phyloP scores from a whole-genome alignment of 306 rosid genomes.

The Corylus americana region DNA sequence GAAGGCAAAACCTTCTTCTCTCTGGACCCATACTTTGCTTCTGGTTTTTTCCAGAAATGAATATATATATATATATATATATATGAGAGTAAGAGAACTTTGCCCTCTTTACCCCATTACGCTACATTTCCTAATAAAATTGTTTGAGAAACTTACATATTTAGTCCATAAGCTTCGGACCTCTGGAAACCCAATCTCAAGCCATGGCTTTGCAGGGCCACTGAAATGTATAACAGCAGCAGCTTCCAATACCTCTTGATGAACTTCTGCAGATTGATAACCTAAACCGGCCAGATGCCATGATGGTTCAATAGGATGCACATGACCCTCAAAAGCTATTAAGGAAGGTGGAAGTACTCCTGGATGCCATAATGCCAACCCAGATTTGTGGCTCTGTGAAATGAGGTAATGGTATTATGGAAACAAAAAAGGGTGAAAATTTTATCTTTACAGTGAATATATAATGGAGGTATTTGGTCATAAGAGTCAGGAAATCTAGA shows the following conservation, averaged over 20 bases:
- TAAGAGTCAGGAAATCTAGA: background rate
- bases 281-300: constrained; percentile 72
- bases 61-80: constrained; percentile 10
- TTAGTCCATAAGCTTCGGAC: constrained; percentile 72
- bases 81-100: constrained; percentile 45
- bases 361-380: constrained; percentile 66
- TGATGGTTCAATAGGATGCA: constrained; percentile 67
- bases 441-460: background rate
- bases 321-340: constrained; percentile 79
- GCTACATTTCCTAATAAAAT: constrained; percentile 71
- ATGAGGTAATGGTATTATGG: constrained; percentile 13
- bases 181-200: constrained; percentile 76
- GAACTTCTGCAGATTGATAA: constrained; percentile 36
- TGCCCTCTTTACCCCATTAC: constrained; percentile 56
- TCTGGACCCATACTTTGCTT: constrained; percentile 48
- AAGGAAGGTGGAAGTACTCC: constrained; percentile 74
- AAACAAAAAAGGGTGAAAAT: background rate
- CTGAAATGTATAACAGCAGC: constrained; percentile 79
- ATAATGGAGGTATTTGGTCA: background rate
- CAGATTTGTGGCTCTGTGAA: constrained; percentile 63
- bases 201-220: constrained; percentile 99
- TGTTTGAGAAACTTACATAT: constrained; percentile 71
- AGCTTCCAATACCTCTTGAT: constrained; percentile 46
- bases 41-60: constrained; percentile 44
- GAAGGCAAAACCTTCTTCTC: constrained; percentile 98